Evolutionary conservation across 148 eudicot species (phyloP).

Genomic region (Vaccinium macrocarpon): DNA sequence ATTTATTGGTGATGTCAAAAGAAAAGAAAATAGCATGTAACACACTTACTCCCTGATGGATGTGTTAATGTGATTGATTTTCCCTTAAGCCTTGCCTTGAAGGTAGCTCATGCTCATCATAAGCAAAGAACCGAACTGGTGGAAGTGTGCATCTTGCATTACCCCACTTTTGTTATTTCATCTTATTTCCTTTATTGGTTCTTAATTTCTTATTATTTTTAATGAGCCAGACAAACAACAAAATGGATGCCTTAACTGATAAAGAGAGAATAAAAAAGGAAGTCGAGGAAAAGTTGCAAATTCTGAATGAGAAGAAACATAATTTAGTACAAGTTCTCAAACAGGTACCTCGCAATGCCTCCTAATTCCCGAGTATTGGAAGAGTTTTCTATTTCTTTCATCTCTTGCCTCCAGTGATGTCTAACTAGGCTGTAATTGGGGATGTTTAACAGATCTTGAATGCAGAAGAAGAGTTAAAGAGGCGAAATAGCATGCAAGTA

Average conservation of each 20-base stretch:
- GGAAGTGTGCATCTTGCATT: neutral
- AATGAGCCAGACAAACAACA: conserved; percentile 38
- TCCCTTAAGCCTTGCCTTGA: neutral
- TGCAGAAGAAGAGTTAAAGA: conserved; percentile 91
- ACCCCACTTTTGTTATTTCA: neutral
- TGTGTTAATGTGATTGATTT: neutral
- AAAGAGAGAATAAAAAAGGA: conserved; percentile 67
- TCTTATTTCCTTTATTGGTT: conserved; percentile 3
- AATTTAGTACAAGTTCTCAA: conserved; percentile 80
- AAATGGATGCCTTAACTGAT: conserved; percentile 33
- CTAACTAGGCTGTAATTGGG: conserved; percentile 10
- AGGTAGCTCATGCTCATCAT: neutral
- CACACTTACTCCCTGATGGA: neutral
- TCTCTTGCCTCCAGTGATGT: neutral
- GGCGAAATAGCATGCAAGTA: conserved; percentile 58
- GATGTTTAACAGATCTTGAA: conserved; percentile 60
- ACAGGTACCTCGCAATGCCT: conserved; percentile 38
- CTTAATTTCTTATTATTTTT: conserved; percentile 11
- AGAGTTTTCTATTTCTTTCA: neutral
- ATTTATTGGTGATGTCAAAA: neutral
- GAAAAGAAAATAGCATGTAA: neutral
- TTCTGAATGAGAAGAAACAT: conserved; percentile 76
- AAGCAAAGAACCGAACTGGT: neutral
- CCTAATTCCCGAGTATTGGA: neutral
- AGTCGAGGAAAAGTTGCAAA: conserved; percentile 70